phyloP scores from a whole-genome alignment of 2,329 filamentous ascomycete species.

The Aspergillus fijiensis region DNA sequence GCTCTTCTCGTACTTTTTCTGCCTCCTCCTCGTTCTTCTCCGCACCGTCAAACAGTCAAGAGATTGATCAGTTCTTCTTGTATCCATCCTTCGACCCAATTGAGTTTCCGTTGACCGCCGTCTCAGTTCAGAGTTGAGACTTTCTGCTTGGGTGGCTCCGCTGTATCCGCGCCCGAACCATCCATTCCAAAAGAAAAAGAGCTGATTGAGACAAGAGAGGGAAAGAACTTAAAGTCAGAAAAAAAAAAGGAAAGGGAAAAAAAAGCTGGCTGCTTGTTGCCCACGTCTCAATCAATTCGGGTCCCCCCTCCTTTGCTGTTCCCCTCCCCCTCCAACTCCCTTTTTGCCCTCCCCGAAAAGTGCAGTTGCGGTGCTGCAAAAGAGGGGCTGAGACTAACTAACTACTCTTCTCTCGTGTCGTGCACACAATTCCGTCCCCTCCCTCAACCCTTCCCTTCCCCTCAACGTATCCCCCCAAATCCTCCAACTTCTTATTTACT shows the following conservation, averaged over 20 bases:
- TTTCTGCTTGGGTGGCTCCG: conserved; percentile 9
- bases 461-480: background rate
- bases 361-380: background rate
- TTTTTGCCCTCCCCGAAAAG: conserved; percentile 8
- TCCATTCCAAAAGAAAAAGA: conserved; percentile 2
- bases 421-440: background rate
- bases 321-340: conserved; percentile 1
- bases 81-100: conserved; percentile 10
- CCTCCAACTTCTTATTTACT: background rate
- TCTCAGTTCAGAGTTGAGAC: conserved; percentile 1
- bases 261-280: background rate
- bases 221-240: background rate
- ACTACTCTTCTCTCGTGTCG: background rate
- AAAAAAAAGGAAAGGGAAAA: conserved; percentile 1
- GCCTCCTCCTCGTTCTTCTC: conserved; percentile 1
- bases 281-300: background rate
- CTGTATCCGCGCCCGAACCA: conserved; percentile 19
- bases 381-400: conserved; percentile 8
- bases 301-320: background rate
- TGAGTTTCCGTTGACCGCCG: conserved; percentile 12
- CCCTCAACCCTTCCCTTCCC: background rate
- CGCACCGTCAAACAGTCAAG: background rate
- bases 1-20: background rate
- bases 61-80: conserved; percentile 1
- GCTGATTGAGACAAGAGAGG: background rate